These are phyloP conservation scores for Zygosaccharomyces pseudobailii DNA, from an alignment of 1,139 yeast genomes.

Conservation along the genomic window DNA sequence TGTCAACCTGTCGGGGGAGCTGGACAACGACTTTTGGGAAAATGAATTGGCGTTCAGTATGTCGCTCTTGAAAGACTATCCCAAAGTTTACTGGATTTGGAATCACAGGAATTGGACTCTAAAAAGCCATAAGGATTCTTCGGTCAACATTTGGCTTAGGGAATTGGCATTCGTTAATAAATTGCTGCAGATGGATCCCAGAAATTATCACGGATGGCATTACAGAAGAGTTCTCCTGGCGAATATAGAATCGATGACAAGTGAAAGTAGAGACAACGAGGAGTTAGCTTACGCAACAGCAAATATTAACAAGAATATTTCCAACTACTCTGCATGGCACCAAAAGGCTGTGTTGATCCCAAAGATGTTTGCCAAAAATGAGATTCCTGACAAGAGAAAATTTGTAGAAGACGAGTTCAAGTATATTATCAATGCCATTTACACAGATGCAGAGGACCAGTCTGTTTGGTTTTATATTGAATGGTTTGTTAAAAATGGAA, in stretches of 20 bases:
- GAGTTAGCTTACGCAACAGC: constrained; percentile 77
- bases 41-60: constrained; percentile 61
- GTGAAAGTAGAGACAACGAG: constrained; percentile 31
- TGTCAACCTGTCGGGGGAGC: constrained; percentile 20
- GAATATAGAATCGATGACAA: constrained; percentile 41
- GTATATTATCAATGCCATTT: constrained; percentile 75
- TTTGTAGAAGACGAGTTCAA: constrained; percentile 58
- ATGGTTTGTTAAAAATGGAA: constrained; percentile 66
- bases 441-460: constrained; percentile 90
- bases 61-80: constrained; percentile 56
- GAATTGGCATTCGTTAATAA: constrained; percentile 69
- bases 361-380: constrained; percentile 38
- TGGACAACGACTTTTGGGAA: constrained; percentile 40
- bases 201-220: constrained; percentile 96
- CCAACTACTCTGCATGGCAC: constrained; percentile 97
- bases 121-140: constrained; percentile 45
- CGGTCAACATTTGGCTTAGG: constrained; percentile 48
- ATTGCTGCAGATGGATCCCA: constrained; percentile 63
- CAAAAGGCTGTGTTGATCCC: constrained; percentile 72
- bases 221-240: constrained; percentile 72
- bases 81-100: constrained; percentile 97
- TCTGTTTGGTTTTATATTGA: constrained; percentile 86
- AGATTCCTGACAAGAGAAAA: constrained; percentile 24
- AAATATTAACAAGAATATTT: constrained; percentile 75
- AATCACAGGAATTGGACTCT: constrained; percentile 86